Evolutionary conservation across 2,329 filamentous ascomycete species (phyloP).

Genomic region (Diaporthe citrichinensis): DNA sequence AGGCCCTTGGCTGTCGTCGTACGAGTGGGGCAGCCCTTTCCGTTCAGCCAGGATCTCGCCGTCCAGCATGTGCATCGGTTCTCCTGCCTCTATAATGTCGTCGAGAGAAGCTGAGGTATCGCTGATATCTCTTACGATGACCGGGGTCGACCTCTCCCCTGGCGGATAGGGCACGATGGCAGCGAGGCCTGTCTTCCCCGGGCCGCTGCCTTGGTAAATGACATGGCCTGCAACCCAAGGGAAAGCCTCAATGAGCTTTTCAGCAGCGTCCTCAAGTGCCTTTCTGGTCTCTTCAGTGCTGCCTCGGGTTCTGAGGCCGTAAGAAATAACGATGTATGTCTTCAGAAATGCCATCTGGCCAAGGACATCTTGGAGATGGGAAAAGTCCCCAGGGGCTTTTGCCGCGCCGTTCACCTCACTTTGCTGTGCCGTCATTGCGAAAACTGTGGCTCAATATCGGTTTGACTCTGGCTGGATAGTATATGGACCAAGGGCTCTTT

Average conservation of each 20-base stretch:
- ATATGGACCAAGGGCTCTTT: not conserved
- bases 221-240: slow-evolving; percentile 40
- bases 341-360: slow-evolving; percentile 38
- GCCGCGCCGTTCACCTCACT: not conserved
- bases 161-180: slow-evolving; percentile 32
- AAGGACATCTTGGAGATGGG: slow-evolving; percentile 37
- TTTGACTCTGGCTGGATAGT: not conserved
- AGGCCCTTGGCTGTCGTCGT: slow-evolving; percentile 26
- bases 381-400: not conserved
- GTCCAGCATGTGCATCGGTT: slow-evolving; percentile 36
- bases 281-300: not conserved
- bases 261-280: slow-evolving; percentile 15
- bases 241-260: slow-evolving; percentile 28
- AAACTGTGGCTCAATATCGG: no score
- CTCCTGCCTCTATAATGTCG: slow-evolving; percentile 15
- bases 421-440: not conserved
- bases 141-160: slow-evolving; percentile 2
- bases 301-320: not conserved
- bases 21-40: slow-evolving; percentile 31
- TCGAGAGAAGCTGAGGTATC: slow-evolving; percentile 21
- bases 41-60: slow-evolving; percentile 15
- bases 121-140: slow-evolving; percentile 29
- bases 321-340: slow-evolving; percentile 32
- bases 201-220: slow-evolving; percentile 20
- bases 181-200: slow-evolving; percentile 30